A percentile compares a stretch with the other conserved stretches of the same genome.
Conservation (phyloP, 1,284 basidiomycete genomes). For the Uromyces viciae-fabae region DNA sequence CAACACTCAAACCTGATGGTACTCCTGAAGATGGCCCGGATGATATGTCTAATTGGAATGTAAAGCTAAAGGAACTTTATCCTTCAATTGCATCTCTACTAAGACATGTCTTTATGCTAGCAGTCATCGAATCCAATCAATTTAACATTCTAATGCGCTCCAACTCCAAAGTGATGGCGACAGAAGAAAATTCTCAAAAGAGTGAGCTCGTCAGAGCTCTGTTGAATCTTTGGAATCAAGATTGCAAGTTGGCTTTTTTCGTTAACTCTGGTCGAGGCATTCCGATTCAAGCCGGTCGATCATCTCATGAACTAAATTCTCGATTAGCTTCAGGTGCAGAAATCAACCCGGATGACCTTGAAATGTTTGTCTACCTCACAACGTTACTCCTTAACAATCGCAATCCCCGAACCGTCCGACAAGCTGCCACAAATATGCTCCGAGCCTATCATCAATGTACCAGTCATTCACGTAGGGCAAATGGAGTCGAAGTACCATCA, state of each 20-base stretch:
- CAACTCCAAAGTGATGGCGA: slow-evolving; percentile 22
- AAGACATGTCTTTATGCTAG: slow-evolving; percentile 33
- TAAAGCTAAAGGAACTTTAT: slow-evolving; percentile 40
- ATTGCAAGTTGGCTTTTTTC: slow-evolving; percentile 38
- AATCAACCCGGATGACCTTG: slow-evolving; percentile 31
- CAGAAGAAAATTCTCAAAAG: slow-evolving; percentile 29
- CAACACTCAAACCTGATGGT: background rate
- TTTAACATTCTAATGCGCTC: slow-evolving; percentile 39
- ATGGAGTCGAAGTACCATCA: background rate
- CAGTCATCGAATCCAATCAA: slow-evolving; percentile 24
- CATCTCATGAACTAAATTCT: slow-evolving; percentile 25
- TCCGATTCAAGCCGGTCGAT: background rate
- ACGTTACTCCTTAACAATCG: slow-evolving; percentile 37
- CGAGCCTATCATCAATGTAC: slow-evolving; percentile 36
- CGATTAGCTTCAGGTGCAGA: slow-evolving; percentile 10
- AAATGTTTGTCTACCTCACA: slow-evolving; percentile 42
- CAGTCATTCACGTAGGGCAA: background rate
- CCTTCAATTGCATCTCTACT: slow-evolving; percentile 29
- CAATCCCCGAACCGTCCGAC: slow-evolving; percentile 24
- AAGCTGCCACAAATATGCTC: slow-evolving; percentile 33
- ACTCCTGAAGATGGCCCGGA: slow-evolving; percentile 27
- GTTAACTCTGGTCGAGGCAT: background rate
- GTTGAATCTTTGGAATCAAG: slow-evolving; percentile 40
- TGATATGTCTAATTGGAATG: slow-evolving; percentile 42
- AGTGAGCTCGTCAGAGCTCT: slow-evolving; percentile 29